Percentiles rank a stretch among this genome's conserved stretches.
phyloP scores from a whole-genome alignment of 2,329 filamentous ascomycete species.

The Tolypocladium tundrense region DNA sequence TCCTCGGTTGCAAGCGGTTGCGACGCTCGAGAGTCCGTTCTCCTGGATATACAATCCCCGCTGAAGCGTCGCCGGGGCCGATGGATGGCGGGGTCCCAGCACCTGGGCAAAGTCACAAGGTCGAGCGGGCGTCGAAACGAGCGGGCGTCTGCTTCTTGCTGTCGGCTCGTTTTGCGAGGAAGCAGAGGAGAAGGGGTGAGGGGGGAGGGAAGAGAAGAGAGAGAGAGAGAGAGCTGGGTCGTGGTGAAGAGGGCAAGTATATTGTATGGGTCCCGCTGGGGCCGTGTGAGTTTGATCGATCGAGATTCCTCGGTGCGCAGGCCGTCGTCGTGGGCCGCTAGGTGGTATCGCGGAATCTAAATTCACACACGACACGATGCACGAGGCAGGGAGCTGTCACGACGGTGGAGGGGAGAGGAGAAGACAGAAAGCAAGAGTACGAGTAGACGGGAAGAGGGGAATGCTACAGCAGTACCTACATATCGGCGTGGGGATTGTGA shows the following conservation, averaged over 20 bases:
- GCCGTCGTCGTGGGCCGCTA: neutral
- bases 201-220: neutral
- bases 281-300: neutral
- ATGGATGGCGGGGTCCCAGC: neutral
- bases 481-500: neutral
- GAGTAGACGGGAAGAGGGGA: neutral
- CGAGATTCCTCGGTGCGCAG: neutral
- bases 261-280: neutral
- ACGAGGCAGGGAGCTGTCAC: neutral
- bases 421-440: neutral
- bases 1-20: neutral
- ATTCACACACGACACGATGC: neutral
- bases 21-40: neutral
- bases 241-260: neutral
- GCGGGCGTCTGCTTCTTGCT: neutral
- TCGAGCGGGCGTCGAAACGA: neutral
- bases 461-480: neutral
- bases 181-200: neutral
- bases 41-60: neutral
- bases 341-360: neutral
- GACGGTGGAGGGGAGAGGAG: neutral
- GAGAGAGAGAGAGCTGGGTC: neutral
- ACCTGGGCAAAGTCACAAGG: neutral
- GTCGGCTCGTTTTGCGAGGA: neutral
- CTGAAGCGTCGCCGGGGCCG: neutral